These are phyloP conservation scores for Cercophora newfieldiana DNA, from an alignment of 495 filamentous ascomycete species.

Conservation along the genomic window DNA sequence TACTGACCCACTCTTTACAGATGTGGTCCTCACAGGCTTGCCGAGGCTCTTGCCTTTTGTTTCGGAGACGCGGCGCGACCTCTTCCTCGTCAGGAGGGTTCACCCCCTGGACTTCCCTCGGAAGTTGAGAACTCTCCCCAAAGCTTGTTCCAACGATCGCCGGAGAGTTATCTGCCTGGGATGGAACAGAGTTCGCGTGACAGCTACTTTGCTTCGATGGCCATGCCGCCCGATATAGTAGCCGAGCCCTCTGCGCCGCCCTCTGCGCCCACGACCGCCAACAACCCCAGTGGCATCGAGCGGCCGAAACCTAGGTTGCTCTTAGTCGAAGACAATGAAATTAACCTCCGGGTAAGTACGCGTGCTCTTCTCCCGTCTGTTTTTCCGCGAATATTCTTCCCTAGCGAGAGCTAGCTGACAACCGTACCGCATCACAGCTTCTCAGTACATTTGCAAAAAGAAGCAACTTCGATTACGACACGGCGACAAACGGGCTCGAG, in stretches of 20 bases:
- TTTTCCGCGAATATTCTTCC: constrained; percentile 3
- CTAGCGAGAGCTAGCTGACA: neutral
- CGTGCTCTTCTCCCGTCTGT: neutral
- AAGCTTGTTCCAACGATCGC: constrained; percentile 6
- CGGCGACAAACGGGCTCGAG: neutral
- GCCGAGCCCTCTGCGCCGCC: constrained; percentile 1
- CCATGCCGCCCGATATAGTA: neutral
- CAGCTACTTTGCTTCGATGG: constrained; percentile 3
- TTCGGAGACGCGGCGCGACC: constrained; percentile 23
- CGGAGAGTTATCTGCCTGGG: constrained; percentile 2
- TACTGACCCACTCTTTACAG: constrained; percentile 1
- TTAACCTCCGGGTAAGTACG: constrained; percentile 6
- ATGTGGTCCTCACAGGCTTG: constrained; percentile 21
- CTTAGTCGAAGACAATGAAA: constrained; percentile 9
- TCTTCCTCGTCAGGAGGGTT: neutral
- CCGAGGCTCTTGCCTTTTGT: constrained; percentile 21
- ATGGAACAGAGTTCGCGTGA: constrained; percentile 1
- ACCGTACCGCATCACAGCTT: constrained; percentile 2
- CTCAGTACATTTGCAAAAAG: constrained; percentile 3
- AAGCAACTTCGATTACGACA: neutral
- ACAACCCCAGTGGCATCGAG: neutral
- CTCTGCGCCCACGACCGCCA: neutral
- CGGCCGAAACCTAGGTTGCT: constrained; percentile 3
- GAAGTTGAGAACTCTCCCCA: constrained; percentile 3
- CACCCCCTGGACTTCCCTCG: neutral